A percentile compares a stretch with the other conserved stretches of the same genome.
phyloP scores from a whole-genome alignment of 768 basidiomycete genomes.

The Mrakia frigida region DNA sequence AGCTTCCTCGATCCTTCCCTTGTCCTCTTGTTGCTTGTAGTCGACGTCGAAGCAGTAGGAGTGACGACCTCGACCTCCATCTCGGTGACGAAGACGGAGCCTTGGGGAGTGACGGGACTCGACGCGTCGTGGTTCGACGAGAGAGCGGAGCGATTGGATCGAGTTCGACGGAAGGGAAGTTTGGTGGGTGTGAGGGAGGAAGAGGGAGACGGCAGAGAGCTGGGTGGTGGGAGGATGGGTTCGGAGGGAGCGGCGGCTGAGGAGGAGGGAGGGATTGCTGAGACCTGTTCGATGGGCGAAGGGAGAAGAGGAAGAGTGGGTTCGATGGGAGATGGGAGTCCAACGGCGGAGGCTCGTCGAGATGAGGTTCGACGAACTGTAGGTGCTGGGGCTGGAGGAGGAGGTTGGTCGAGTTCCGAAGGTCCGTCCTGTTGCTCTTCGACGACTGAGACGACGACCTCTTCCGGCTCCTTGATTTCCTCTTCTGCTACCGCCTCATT shows the following conservation, averaged over 20 bases:
- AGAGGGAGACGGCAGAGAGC: background rate
- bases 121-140: background rate
- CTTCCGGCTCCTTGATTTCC: background rate
- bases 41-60: background rate
- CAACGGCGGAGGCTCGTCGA: background rate
- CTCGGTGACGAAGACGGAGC: background rate
- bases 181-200: constrained; percentile 1
- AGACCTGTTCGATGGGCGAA: background rate
- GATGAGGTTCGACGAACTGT: background rate
- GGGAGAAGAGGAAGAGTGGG: background rate
- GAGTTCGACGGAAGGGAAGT: background rate
- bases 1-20: background rate
- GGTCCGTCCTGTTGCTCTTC: background rate
- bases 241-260: background rate
- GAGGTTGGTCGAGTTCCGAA: background rate
- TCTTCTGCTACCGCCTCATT: background rate
- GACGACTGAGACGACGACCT: background rate
- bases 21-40: background rate
- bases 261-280: background rate
- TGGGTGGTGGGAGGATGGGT: background rate
- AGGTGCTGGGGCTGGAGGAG: too few relatives aligned
- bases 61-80: background rate
- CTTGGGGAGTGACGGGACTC: background rate
- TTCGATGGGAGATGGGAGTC: background rate
- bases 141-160: background rate